These are phyloP conservation scores for Fusarium anguioides DNA, from an alignment of 2,329 filamentous ascomycete species.

Conservation along the genomic window DNA sequence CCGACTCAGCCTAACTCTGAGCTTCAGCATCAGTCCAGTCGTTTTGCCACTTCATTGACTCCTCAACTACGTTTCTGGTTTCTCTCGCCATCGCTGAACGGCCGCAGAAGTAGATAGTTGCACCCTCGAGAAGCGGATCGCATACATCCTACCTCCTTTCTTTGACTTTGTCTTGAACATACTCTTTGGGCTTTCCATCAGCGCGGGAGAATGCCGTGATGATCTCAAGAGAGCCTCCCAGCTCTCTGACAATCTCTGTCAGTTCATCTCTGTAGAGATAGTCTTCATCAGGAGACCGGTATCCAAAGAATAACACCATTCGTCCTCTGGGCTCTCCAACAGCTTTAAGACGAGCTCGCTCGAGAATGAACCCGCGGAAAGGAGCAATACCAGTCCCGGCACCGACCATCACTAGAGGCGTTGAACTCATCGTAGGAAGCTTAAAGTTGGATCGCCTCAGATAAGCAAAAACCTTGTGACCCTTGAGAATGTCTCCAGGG, in stretches of 20 bases:
- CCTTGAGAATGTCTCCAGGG: slow-evolving; percentile 23
- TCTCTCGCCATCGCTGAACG: slow-evolving; percentile 57
- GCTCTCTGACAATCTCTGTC: slow-evolving; percentile 23
- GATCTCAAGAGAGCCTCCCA: slow-evolving; percentile 31
- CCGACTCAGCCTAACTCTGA: slow-evolving; percentile 58
- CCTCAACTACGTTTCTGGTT: slow-evolving; percentile 53
- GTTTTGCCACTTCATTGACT: slow-evolving; percentile 50
- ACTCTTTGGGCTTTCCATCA: slow-evolving; percentile 40
- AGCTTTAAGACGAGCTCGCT: slow-evolving; percentile 37
- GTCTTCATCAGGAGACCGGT: slow-evolving; percentile 62
- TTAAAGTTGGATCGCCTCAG: slow-evolving; percentile 55
- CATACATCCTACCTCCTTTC: slow-evolving; percentile 47
- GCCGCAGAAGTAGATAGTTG: slow-evolving; percentile 57
- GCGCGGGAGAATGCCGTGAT: slow-evolving; percentile 36
- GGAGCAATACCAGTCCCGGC: slow-evolving; percentile 63
- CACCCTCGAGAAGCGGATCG: slow-evolving; percentile 48
- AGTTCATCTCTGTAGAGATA: slow-evolving; percentile 64
- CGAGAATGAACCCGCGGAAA: slow-evolving; percentile 45
- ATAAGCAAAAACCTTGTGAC: slow-evolving; percentile 37
- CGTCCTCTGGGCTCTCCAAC: slow-evolving; percentile 37
- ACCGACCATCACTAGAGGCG: slow-evolving; percentile 63
- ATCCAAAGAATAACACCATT: slow-evolving; percentile 67
- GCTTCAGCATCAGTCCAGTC: slow-evolving; percentile 54
- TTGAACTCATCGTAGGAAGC: slow-evolving; percentile 54
- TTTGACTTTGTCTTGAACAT: slow-evolving; percentile 53